Base-by-base conservation (phyloP, 768 basidiomycete species). In the Pisolithus sp. region DNA sequence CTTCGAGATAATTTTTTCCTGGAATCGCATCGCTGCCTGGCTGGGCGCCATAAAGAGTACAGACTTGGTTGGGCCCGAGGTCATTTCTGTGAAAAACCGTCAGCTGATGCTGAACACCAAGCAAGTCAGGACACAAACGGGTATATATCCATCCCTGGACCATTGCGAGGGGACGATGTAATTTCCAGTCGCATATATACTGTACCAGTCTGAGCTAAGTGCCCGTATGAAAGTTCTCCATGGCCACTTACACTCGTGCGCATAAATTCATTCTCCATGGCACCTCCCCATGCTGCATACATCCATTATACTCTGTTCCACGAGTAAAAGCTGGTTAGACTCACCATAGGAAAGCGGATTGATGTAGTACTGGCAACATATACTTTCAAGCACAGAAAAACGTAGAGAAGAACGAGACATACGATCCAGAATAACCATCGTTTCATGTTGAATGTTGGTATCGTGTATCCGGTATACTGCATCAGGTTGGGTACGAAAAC, bases 231-330 rank as follows among this genome's bases (percentile, higher is more conserved):
- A 49, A 7, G 24, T 30, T n/a, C 30, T 43, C 28, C 52, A 57
- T 51, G 23, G 39, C 21, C n/a, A 65, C 73, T 57, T 61, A 86
- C 85, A 18, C 76, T 65, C 34, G 82, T 80, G 17, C 81, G 79
- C 73, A 75, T 79, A 68, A 93, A 92, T 65, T 95, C 92, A 65
- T 93, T 93, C 67, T 86, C 82, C 83, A 94, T 86, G 36, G 78
- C 72, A 2, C 80, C 82, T 57, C 86, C 80, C 77, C 87, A 93
- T 0, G 81, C 82, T 83, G 51, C 21, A 50, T n/a, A 7, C 39
- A 2, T 40, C 49, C 37, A 46, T 37, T 44, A 37, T 47, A 38
- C 15, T 23, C 31, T 6, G 50, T 12, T 44, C 21, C 43, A 12
- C 3, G 34, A 30, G 18, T 31, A 5, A 34, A 34, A 13, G 12